Conservation (phyloP, 2,329 filamentous ascomycete species). For the Zymoseptoria brevis region DNA sequence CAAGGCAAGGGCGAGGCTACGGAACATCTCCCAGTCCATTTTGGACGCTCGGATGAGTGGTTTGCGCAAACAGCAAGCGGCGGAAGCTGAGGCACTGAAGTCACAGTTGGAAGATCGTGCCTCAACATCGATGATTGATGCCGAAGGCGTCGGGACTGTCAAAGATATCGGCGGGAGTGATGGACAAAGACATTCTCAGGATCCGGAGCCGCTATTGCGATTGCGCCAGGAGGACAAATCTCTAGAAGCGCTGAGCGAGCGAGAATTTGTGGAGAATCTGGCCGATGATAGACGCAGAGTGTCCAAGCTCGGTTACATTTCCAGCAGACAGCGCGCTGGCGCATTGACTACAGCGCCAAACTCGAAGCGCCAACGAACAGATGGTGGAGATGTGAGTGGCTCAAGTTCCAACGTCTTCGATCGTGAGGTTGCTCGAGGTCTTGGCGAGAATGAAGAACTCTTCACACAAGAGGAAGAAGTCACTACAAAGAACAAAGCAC, state of each 20-base stretch:
- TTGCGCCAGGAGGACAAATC: slow-evolving; percentile 56
- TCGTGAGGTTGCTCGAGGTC: slow-evolving; percentile 80
- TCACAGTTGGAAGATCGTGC: slow-evolving; percentile 42
- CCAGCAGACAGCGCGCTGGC: slow-evolving; percentile 33
- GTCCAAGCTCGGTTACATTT: slow-evolving; percentile 59
- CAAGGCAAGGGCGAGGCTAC: slow-evolving; percentile 83
- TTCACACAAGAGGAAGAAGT: slow-evolving; percentile 85
- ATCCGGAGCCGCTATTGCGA: slow-evolving; percentile 60
- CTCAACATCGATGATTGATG: background rate
- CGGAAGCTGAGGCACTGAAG: slow-evolving; percentile 53
- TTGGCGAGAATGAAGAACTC: slow-evolving; percentile 91
- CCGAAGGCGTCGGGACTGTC: background rate
- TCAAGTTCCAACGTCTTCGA: slow-evolving; percentile 41
- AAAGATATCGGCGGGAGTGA: background rate
- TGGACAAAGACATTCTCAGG: slow-evolving; percentile 34
- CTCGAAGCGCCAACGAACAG: slow-evolving; percentile 24
- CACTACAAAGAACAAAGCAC: slow-evolving; percentile 53
- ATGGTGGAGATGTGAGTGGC: slow-evolving; percentile 10
- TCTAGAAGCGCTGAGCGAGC: slow-evolving; percentile 51
- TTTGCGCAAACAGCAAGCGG: slow-evolving; percentile 58
- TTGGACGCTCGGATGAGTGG: slow-evolving; percentile 59
- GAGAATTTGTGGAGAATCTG: slow-evolving; percentile 49
- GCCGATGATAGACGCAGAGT: slow-evolving; percentile 54
- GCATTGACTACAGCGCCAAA: slow-evolving; percentile 4
- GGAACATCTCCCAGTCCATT: slow-evolving; percentile 68